phyloP scores from a whole-genome alignment of 2,329 filamentous ascomycete genomes.

The Calonectria crousiana region DNA sequence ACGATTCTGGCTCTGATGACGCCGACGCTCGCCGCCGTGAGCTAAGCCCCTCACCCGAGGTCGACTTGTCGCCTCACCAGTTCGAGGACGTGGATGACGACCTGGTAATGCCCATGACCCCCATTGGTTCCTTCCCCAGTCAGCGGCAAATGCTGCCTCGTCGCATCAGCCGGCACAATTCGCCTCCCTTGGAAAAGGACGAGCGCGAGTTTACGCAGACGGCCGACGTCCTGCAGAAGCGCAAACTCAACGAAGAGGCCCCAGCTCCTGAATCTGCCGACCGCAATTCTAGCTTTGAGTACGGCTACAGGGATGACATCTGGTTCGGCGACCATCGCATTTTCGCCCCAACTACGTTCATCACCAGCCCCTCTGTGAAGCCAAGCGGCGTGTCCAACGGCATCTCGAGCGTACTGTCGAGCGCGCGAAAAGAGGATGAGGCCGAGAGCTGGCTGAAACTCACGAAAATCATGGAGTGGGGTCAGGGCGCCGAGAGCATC shows the following conservation, averaged over 20 bases:
- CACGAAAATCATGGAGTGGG: conserved; percentile 63
- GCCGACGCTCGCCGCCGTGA: conserved; percentile 76
- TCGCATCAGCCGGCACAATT: conserved; percentile 73
- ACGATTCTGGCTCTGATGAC: conserved; percentile 73
- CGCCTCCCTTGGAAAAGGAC: conserved; percentile 91
- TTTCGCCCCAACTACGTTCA: conserved; percentile 55
- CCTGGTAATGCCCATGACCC: conserved; percentile 68
- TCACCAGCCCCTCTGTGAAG: conserved; percentile 67
- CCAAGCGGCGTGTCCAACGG: conserved; percentile 43
- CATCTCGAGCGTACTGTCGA: conserved; percentile 40
- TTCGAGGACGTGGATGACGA: conserved; percentile 81
- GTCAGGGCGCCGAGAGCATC: conserved; percentile 85
- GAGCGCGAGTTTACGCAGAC: conserved; percentile 98
- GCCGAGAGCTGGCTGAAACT: conserved; percentile 56
- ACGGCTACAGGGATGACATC: conserved; percentile 59
- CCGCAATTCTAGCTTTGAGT: conserved; percentile 48
- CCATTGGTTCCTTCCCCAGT: conserved; percentile 71
- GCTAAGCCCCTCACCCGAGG: conserved; percentile 90
- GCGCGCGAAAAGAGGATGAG: conserved; percentile 53
- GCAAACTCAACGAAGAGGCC: conserved; percentile 65
- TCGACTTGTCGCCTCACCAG: conserved; percentile 89
- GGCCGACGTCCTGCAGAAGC: conserved; percentile 82
- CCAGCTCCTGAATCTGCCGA: conserved; percentile 46
- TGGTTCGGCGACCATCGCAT: conserved; percentile 64
- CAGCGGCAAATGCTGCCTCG: conserved; percentile 53